A percentile compares a stretch with the other conserved stretches of the same genome.
phyloP scores from a whole-genome alignment of 495 filamentous ascomycete genomes.

The Pseudevernia furfuracea region DNA sequence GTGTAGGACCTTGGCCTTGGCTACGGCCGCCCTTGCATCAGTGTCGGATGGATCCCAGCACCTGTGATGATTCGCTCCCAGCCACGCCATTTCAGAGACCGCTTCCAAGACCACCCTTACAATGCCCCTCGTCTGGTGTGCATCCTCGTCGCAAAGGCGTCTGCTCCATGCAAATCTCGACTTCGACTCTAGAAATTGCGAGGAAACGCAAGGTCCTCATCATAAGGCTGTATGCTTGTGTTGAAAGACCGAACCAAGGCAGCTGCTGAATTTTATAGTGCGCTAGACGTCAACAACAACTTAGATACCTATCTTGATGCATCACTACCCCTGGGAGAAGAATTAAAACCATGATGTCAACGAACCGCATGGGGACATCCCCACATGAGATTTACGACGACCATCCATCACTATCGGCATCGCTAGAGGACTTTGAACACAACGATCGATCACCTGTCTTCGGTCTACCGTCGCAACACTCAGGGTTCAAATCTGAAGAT shows the following conservation, averaged over 20 bases:
- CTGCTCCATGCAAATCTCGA: constrained; percentile 2
- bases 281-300: background rate
- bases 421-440: constrained; percentile 69
- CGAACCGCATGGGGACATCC: constrained; percentile 43
- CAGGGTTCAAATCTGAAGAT: constrained; percentile 63
- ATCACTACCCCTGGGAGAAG: background rate
- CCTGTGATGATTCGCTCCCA: constrained; percentile 19
- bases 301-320: background rate
- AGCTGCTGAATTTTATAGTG: constrained; percentile 1
- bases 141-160: constrained; percentile 7
- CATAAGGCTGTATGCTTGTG: background rate
- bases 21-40: constrained; percentile 13
- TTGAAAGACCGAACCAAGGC: background rate
- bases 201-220: background rate
- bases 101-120: constrained; percentile 17
- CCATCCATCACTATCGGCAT: constrained; percentile 62
- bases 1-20: constrained; percentile 1
- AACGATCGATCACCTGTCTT: constrained; percentile 48
- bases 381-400: constrained; percentile 49
- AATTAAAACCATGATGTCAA: constrained; percentile 28
- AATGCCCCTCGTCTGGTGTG: constrained; percentile 18
- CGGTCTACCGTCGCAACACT: constrained; percentile 63
- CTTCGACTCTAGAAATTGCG: background rate
- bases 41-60: constrained; percentile 1
- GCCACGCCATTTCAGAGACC: constrained; percentile 23